Conservation (phyloP, 1,284 basidiomycete genomes). For the Coniferiporia sulphurascens region DNA sequence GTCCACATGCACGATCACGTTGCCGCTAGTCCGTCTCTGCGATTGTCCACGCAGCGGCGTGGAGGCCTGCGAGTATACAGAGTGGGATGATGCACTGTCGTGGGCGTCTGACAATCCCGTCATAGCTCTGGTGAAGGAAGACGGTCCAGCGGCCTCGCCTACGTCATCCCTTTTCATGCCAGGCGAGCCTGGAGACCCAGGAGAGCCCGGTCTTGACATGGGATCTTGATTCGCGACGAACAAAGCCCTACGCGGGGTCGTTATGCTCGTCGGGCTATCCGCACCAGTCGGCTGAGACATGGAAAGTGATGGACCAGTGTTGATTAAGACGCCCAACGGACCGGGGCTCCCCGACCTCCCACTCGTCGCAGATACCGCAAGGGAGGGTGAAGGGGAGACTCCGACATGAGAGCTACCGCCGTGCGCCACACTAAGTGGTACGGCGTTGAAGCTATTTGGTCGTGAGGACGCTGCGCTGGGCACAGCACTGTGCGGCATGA, state of each 20-base stretch:
- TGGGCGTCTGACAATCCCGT: not conserved
- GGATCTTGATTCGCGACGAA: slow-evolving; percentile 15
- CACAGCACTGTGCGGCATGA: slow-evolving; percentile 6
- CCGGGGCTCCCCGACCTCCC: slow-evolving; percentile 3
- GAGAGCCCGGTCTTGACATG: slow-evolving; percentile 1
- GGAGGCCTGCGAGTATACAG: slow-evolving; percentile 16
- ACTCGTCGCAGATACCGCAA: not conserved
- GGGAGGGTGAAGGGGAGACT: not conserved
- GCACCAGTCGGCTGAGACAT: not conserved
- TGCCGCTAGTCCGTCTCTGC: not conserved
- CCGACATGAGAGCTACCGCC: not conserved
- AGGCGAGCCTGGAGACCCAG: slow-evolving; percentile 1
- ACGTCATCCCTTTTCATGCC: not conserved
- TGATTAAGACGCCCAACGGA: slow-evolving; percentile 11
- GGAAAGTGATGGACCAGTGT: slow-evolving; percentile 7
- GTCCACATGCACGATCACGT: slow-evolving; percentile 15
- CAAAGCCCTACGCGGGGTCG: not conserved
- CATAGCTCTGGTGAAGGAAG: not conserved
- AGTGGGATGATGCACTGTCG: not conserved
- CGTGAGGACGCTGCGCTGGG: not conserved
- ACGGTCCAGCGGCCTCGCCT: not conserved
- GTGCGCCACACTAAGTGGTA: not conserved
- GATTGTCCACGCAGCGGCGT: not conserved
- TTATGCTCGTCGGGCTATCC: slow-evolving; percentile 11
- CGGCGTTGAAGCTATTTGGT: slow-evolving; percentile 1